A percentile compares a stretch with the other conserved stretches of the same genome.
These are phyloP conservation scores for Millerago galiae DNA, from an alignment of 805 yeast genomes.

Conservation along the genomic window DNA sequence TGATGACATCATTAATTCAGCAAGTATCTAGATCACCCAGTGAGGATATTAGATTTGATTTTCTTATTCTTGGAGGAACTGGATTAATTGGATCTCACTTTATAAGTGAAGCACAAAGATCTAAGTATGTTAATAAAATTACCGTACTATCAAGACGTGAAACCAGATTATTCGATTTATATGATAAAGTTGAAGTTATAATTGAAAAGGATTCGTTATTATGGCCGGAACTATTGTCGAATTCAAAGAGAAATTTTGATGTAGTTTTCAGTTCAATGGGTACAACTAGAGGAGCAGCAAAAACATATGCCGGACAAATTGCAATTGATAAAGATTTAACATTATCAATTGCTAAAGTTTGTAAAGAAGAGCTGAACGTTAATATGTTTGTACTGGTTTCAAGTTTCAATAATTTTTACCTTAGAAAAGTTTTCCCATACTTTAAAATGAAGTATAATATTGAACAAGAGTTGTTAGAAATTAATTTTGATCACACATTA, in stretches of 20 bases:
- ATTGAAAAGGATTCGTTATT: constrained; percentile 39
- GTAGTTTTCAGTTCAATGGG: constrained; percentile 62
- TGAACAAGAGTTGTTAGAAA: constrained; percentile 54
- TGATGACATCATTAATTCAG: constrained; percentile 6
- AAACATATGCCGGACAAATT: constrained; percentile 57
- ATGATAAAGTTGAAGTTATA: constrained; percentile 31
- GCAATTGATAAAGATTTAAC: constrained; percentile 70
- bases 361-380: constrained; percentile 57
- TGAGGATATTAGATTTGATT: background rate
- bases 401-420: constrained; percentile 48
- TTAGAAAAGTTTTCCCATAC: constrained; percentile 48
- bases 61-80: constrained; percentile 17
- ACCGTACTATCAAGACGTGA: constrained; percentile 9
- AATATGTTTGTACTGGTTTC: constrained; percentile 60
- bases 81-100: constrained; percentile 19
- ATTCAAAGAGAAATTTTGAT: constrained; percentile 2
- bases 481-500: constrained; percentile 59
- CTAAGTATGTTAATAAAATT: constrained; percentile 6
- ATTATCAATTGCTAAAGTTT: constrained; percentile 50
- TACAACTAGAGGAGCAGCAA: constrained; percentile 62
- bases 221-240: constrained; percentile 41
- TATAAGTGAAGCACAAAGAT: constrained; percentile 10
- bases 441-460: constrained; percentile 60
- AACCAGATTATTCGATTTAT: background rate
- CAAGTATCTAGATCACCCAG: background rate